phyloP scores from a whole-genome alignment of 352 stramenopile genomes.

The Phytophthora crassamura region DNA sequence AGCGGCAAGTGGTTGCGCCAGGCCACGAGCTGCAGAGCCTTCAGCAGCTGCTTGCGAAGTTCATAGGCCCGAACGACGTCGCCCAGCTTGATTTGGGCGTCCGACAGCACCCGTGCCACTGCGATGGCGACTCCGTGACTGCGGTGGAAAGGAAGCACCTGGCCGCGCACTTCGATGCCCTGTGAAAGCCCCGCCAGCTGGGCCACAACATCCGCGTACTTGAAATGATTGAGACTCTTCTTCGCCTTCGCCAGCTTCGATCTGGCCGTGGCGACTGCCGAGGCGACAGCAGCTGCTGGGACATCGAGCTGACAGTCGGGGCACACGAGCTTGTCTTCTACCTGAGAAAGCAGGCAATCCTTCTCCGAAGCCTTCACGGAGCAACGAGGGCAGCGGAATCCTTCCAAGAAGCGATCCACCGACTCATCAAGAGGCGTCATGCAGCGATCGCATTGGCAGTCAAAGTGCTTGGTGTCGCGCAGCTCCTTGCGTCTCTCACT shows the following conservation, averaged over 20 bases:
- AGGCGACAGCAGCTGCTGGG: conserved; percentile 12
- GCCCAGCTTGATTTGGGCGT: conserved; percentile 53
- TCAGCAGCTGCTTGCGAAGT: conserved; percentile 35
- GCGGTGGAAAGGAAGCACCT: conserved; percentile 37
- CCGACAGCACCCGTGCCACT: conserved; percentile 34
- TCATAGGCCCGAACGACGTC: conserved; percentile 40
- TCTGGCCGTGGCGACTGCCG: conserved; percentile 15
- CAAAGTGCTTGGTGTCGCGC: conserved; percentile 56
- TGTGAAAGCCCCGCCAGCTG: conserved; percentile 26
- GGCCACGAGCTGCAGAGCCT: conserved; percentile 35
- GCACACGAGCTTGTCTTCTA: conserved; percentile 38
- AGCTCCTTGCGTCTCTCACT: conserved; percentile 42
- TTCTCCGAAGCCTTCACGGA: conserved; percentile 19
- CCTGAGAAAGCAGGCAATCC: conserved; percentile 27
- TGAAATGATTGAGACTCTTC: conserved; percentile 31
- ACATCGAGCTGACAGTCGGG: conserved; percentile 32
- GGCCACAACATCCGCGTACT: conserved; percentile 38
- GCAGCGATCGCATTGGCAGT: conserved; percentile 54
- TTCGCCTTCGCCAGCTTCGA: conserved; percentile 38
- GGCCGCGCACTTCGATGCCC: conserved; percentile 32
- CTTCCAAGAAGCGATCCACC: conserved; percentile 46
- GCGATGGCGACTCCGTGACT: conserved; percentile 45
- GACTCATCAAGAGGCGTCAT: conserved; percentile 37
- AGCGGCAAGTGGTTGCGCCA: conserved; percentile 42
- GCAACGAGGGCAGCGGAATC: conserved; percentile 43